Conservation (phyloP, 1,139 yeast species). For the Yamadazyma spencermartinsiae region DNA sequence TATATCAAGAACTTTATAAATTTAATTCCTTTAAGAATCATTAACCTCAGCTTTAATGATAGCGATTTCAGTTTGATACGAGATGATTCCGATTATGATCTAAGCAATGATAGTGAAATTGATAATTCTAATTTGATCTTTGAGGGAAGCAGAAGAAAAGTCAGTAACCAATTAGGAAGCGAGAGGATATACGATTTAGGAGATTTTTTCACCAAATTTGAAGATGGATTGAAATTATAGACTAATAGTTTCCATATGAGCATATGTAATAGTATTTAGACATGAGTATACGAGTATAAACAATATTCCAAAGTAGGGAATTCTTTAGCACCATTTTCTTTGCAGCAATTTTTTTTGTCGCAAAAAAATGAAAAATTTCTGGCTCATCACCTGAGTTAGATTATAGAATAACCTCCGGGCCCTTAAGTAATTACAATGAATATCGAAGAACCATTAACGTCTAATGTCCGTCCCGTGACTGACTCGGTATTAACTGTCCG, state of each 20-base stretch:
- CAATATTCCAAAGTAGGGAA: background rate
- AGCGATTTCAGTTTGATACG: conserved; percentile 17
- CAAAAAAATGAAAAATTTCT: conserved; percentile 1
- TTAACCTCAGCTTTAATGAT: conserved; percentile 15
- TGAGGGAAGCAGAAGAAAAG: conserved; percentile 24
- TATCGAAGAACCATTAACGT: conserved; percentile 61
- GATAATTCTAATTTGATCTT: conserved; percentile 24
- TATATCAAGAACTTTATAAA: conserved; percentile 16
- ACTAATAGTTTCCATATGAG: no score
- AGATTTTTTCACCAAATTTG: conserved; percentile 24
- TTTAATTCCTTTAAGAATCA: conserved; percentile 16
- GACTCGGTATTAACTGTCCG: conserved; percentile 80
- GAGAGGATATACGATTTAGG: conserved; percentile 30
- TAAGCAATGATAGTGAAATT: conserved; percentile 19
- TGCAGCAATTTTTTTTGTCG: conserved; percentile 1
- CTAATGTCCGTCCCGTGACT: conserved; percentile 65
- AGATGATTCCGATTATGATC: conserved; percentile 17
- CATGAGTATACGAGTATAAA: conserved; percentile 13
- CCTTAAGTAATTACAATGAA: conserved; percentile 11
- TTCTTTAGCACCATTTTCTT: background rate
- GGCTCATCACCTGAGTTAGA: background rate
- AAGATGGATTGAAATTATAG: conserved; percentile 23
- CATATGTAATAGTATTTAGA: conserved; percentile 4
- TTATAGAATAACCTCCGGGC: no score
- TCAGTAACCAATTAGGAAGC: conserved; percentile 22